Evolutionary conservation across 2,329 filamentous ascomycete species (phyloP).

Genomic region (Verticillium nubilum): DNA sequence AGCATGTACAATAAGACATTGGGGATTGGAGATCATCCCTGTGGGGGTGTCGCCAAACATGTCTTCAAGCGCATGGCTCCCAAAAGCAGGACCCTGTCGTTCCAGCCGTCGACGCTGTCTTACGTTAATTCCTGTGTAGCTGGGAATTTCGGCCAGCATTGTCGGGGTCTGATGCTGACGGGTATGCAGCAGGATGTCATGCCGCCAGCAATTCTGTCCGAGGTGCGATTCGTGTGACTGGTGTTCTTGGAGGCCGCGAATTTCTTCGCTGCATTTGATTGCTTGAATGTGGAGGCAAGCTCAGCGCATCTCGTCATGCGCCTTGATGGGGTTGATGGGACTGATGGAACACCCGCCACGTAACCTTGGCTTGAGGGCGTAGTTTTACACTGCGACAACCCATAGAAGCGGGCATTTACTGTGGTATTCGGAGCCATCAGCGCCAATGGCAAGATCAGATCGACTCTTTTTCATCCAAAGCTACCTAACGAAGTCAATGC

Average conservation of each 20-base stretch:
- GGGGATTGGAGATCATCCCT: neutral
- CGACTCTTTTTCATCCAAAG: too few species aligned
- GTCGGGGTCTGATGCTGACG: neutral
- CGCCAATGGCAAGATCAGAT: too few species aligned
- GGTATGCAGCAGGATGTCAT: neutral
- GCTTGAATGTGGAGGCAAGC: neutral
- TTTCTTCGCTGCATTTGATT: neutral
- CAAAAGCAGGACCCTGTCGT: neutral
- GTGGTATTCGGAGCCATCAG: too few species aligned
- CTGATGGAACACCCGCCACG: neutral
- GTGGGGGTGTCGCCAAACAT: neutral
- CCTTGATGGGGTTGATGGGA: neutral
- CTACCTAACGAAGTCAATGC: too few species aligned
- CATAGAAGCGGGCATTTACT: too few species aligned
- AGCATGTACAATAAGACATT: neutral
- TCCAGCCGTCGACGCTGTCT: neutral
- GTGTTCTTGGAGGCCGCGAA: neutral
- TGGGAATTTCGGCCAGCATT: neutral
- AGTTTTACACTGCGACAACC: too few species aligned
- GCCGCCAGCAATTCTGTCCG: neutral
- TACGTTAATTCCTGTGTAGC: neutral
- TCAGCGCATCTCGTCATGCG: neutral
- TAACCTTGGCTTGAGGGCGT: too few species aligned
- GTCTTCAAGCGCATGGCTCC: neutral
- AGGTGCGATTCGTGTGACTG: neutral